Percentiles rank a stretch among this genome's conserved stretches.
phyloP scores from a whole-genome alignment of 345 rosid species.

The Salix viminalis region DNA sequence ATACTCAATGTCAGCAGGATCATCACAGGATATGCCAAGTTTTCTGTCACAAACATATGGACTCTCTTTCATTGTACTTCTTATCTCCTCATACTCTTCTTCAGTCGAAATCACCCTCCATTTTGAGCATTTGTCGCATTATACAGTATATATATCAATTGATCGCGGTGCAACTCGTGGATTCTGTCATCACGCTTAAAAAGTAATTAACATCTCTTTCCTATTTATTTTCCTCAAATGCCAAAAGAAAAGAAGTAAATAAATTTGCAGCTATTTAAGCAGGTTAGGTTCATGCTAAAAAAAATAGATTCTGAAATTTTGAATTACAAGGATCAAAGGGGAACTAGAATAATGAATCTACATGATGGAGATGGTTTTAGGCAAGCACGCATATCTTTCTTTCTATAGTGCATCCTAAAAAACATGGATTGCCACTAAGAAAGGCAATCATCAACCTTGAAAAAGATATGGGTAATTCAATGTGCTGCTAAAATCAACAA shows the following conservation, averaged over 20 bases:
- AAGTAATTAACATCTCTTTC: not conserved
- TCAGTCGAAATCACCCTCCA: slow-evolving; percentile 64
- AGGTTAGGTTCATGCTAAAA: not conserved
- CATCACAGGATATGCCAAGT: slow-evolving; percentile 53
- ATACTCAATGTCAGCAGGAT: slow-evolving; percentile 63
- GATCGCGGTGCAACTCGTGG: slow-evolving; percentile 14
- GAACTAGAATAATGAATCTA: not conserved
- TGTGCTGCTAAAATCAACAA: not conserved
- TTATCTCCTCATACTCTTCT: slow-evolving; percentile 73
- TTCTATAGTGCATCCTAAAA: not conserved
- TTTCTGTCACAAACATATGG: slow-evolving; percentile 53
- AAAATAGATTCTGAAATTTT: not conserved
- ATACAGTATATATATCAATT: slow-evolving; percentile 71
- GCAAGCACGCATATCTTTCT: not conserved
- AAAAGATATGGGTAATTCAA: not conserved
- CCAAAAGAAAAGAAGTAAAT: not conserved
- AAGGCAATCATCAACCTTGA: not conserved
- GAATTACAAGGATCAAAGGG: not conserved
- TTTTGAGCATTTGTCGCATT: slow-evolving; percentile 65
- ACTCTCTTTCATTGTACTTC: slow-evolving; percentile 45
- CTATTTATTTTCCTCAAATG: not conserved
- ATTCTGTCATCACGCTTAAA: slow-evolving; percentile 6
- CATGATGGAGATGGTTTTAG: not conserved
- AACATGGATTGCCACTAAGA: not conserved
- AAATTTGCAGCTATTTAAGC: not conserved